Conservation (phyloP, 441 rosid species). For the Aquilaria agallochum region DNA sequence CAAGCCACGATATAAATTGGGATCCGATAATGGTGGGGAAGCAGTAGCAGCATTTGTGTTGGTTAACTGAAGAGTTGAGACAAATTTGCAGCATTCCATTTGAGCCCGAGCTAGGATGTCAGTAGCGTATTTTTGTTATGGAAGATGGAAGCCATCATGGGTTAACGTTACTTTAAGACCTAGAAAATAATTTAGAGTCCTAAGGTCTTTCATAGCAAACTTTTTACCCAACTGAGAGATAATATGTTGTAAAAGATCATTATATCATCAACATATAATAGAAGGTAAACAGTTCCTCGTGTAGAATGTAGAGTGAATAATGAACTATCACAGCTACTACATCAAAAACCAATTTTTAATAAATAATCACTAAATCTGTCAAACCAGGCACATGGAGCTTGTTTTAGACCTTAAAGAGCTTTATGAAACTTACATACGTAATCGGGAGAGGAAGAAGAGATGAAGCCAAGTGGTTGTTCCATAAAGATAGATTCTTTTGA, state of each 20-base stretch:
- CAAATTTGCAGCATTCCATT: not conserved
- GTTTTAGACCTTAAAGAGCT: not conserved
- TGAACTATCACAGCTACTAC: too few species aligned
- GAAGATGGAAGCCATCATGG: not conserved
- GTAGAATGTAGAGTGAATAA: not conserved
- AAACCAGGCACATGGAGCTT: not conserved
- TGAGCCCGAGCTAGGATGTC: not conserved
- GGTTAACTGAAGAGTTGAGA: not conserved
- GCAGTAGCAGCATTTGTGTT: not conserved
- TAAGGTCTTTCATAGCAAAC: not conserved
- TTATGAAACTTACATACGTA: not conserved
- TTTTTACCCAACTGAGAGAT: too few species aligned
- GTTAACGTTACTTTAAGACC: not conserved
- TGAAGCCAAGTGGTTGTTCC: not conserved
- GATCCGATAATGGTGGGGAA: not conserved
- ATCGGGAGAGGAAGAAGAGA: not conserved
- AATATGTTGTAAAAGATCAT: too few species aligned
- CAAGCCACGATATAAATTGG: not conserved
- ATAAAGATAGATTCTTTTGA: not conserved
- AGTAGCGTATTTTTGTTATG: slow-evolving; percentile 2
- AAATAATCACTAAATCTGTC: not conserved
- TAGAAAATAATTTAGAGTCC: not conserved
- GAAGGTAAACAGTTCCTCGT: not conserved
- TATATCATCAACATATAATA: not conserved
- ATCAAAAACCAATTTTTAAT: not conserved